Percentiles rank a stretch among this genome's conserved stretches.
These are phyloP conservation scores for Castanea sativa DNA, from an alignment of 306 rosid genomes.

Conservation along the genomic window DNA sequence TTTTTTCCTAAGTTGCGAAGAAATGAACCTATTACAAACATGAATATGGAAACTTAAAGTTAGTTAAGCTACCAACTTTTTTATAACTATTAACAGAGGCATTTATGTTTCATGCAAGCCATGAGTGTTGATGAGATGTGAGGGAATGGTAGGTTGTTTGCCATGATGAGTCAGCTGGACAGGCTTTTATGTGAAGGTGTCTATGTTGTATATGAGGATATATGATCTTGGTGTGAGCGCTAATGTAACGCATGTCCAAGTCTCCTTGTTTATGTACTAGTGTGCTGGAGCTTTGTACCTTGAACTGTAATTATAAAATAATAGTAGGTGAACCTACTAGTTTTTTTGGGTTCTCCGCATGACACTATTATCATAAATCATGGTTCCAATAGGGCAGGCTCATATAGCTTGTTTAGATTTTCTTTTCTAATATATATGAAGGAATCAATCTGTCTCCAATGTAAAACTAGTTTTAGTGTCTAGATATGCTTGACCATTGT, in stretches of 20 bases:
- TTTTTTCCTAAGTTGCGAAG: background rate
- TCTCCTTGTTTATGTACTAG: background rate
- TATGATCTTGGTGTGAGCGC: background rate
- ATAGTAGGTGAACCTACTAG: background rate
- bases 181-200: too few relatives aligned
- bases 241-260: background rate
- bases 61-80: background rate
- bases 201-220: background rate
- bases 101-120: background rate
- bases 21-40: background rate
- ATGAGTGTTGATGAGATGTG: background rate
- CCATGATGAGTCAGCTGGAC: background rate
- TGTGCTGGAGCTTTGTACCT: background rate
- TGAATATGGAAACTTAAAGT: background rate
- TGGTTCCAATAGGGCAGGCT: background rate
- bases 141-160: background rate
- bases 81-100: background rate
- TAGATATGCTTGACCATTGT: background rate
- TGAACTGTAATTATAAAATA: background rate
- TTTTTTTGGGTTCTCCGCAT: background rate
- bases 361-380: background rate
- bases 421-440: background rate
- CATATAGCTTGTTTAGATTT: background rate
- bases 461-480: background rate
- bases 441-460: background rate